phyloP scores from a whole-genome alignment of 345 rosid genomes.

The Camelina sativa region DNA sequence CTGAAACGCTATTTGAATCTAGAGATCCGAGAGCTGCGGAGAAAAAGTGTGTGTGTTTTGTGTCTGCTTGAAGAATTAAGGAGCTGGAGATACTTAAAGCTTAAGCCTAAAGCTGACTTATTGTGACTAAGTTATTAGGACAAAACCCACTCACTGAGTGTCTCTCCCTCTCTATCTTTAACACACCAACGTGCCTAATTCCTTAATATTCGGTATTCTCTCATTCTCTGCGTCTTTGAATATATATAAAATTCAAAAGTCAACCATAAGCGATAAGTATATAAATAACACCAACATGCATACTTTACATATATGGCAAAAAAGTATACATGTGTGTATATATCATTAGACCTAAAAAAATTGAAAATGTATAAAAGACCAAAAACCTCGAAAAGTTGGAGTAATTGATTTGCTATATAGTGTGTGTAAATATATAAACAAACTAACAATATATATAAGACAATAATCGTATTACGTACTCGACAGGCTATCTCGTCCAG shows the following conservation, averaged over 20 bases:
- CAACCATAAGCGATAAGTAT: conserved; percentile 16
- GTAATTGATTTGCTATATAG: no score
- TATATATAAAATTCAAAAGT: conserved; percentile 1
- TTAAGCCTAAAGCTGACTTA: conserved; percentile 32
- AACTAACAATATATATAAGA: no score
- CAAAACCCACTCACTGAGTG: conserved; percentile 34
- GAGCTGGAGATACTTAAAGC: conserved; percentile 41
- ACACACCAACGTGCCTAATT: conserved; percentile 39
- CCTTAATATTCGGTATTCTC: conserved; percentile 25
- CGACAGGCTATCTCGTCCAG: no score
- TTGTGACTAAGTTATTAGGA: conserved; percentile 31
- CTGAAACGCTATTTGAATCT: conserved; percentile 18
- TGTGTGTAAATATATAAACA: no score
- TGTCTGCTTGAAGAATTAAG: conserved; percentile 38
- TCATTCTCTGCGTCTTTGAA: not conserved
- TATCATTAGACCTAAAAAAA: no score
- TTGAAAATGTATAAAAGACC: no score
- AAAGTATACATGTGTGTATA: no score
- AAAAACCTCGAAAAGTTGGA: no score
- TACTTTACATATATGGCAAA: not conserved
- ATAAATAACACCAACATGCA: not conserved
- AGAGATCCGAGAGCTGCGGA: conserved; percentile 47
- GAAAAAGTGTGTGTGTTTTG: conserved; percentile 26
- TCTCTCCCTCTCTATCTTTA: not conserved
- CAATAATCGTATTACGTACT: no score